Percentiles rank a stretch among this genome's conserved stretches.
Conservation (phyloP, 768 basidiomycete species). For the Dendrothele bispora region DNA sequence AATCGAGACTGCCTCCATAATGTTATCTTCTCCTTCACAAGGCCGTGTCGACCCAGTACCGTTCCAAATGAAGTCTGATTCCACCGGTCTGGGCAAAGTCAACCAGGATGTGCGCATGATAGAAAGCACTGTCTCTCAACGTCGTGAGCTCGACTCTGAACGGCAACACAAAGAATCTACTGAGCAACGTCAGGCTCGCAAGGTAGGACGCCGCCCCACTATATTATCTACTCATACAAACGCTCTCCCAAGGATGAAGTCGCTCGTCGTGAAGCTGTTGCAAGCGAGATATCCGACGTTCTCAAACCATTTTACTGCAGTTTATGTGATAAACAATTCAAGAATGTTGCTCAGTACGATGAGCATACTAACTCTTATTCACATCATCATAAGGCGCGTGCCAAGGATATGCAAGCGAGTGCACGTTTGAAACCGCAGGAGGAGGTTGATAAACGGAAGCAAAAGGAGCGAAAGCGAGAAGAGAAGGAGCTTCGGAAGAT, state of each 20-base stretch:
- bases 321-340: constrained; percentile 86
- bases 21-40: constrained; percentile 25
- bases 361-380: constrained; percentile 90
- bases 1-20: constrained; percentile 1
- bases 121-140: constrained; percentile 80
- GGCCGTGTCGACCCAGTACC: constrained; percentile 84
- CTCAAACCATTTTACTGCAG: constrained; percentile 78
- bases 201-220: constrained; percentile 75
- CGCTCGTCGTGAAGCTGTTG: too few species aligned
- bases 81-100: constrained; percentile 77
- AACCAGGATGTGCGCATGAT: constrained; percentile 83
- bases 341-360: constrained; percentile 83
- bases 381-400: constrained; percentile 82
- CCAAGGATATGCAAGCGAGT: constrained; percentile 79
- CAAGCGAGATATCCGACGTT: constrained; percentile 65
- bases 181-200: constrained; percentile 70
- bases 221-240: too few species aligned
- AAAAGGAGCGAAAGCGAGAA: constrained; percentile 84
- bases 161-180: constrained; percentile 78
- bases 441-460: constrained; percentile 73
- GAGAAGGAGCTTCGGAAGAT: constrained; percentile 84
- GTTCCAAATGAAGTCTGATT: constrained; percentile 75
- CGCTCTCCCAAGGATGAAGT: too few species aligned
- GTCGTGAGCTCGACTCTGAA: constrained; percentile 79
- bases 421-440: constrained; percentile 64